Evolutionary conservation across 495 filamentous ascomycete species (phyloP).

Genomic region (Talaromyces wortmannii): DNA sequence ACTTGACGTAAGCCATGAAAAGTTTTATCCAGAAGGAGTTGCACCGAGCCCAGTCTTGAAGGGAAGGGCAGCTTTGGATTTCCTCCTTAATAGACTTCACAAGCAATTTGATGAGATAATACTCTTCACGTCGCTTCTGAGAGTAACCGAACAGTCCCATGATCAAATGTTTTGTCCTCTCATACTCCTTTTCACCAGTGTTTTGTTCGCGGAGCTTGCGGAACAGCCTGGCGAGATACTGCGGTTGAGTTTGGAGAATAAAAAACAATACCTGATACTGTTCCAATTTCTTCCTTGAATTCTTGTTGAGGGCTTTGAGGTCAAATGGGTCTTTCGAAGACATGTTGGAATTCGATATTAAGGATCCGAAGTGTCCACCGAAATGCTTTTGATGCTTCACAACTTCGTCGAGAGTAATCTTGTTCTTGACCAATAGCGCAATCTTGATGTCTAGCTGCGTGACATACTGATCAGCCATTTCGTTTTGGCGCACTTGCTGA

Average conservation of each 20-base stretch:
- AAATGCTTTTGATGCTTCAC: constrained; percentile 96
- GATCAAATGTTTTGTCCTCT: constrained; percentile 83
- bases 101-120: constrained; percentile 90
- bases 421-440: constrained; percentile 95
- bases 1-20: constrained; percentile 80
- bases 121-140: constrained; percentile 93
- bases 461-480: constrained; percentile 95
- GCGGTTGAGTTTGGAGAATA: constrained; percentile 91
- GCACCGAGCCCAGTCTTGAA: constrained; percentile 82
- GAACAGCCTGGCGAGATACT: constrained; percentile 88
- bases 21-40: constrained; percentile 92
- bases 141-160: constrained; percentile 98
- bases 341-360: constrained; percentile 81
- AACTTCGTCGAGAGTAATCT: constrained; percentile 97
- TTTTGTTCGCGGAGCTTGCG: constrained; percentile 75
- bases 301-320: constrained; percentile 94
- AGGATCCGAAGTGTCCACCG: constrained; percentile 80
- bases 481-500: constrained; percentile 93
- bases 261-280: constrained; percentile 98
- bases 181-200: constrained; percentile 84
- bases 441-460: constrained; percentile 99
- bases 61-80: constrained; percentile 61
- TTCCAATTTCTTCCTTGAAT: constrained; percentile 86
- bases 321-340: constrained; percentile 90
- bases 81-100: constrained; percentile 78